These are phyloP conservation scores for Fusarium goolgardi DNA, from an alignment of 2,329 filamentous ascomycete species.

Conservation along the genomic window DNA sequence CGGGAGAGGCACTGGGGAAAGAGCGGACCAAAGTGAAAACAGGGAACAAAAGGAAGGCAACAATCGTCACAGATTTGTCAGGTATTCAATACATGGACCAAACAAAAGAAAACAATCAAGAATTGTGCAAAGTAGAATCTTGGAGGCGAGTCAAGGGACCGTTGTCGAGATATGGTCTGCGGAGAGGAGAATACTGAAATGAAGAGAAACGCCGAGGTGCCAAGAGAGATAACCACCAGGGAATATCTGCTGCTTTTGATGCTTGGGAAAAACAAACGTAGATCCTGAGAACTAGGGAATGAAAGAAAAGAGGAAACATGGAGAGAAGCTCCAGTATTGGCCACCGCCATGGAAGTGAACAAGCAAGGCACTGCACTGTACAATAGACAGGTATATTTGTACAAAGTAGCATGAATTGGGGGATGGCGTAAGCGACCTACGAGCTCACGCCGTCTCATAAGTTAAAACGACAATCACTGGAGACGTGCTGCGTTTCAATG, in stretches of 20 bases:
- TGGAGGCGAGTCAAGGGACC: not conserved
- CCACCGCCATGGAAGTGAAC: slow-evolving; percentile 22
- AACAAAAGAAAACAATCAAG: slow-evolving; percentile 8
- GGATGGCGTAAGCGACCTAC: slow-evolving; percentile 6
- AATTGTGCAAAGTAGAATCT: not conserved
- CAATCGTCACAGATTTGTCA: slow-evolving; percentile 2
- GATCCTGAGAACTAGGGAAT: slow-evolving; percentile 2
- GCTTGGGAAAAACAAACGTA: slow-evolving; percentile 14
- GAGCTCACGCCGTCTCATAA: slow-evolving; percentile 13
- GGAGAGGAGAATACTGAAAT: slow-evolving; percentile 5
- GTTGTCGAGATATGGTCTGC: slow-evolving; percentile 18
- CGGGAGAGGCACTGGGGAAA: not conserved
- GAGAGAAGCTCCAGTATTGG: slow-evolving; percentile 1
- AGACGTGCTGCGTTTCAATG: slow-evolving; percentile 29
- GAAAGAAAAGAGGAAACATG: slow-evolving; percentile 2
- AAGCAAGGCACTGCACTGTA: not conserved
- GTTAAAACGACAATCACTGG: slow-evolving; percentile 27
- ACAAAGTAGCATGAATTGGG: not conserved
- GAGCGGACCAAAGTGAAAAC: slow-evolving; percentile 14
- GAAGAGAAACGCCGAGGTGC: slow-evolving; percentile 31
- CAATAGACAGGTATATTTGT: too few relatives aligned
- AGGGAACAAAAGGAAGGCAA: slow-evolving; percentile 26
- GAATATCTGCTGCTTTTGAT: slow-evolving; percentile 32
- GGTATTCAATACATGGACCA: slow-evolving; percentile 1
- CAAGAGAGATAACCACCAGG: slow-evolving; percentile 40